Conservation (phyloP, 1,284 basidiomycete species). For the Cryptococcus hybrid region DNA sequence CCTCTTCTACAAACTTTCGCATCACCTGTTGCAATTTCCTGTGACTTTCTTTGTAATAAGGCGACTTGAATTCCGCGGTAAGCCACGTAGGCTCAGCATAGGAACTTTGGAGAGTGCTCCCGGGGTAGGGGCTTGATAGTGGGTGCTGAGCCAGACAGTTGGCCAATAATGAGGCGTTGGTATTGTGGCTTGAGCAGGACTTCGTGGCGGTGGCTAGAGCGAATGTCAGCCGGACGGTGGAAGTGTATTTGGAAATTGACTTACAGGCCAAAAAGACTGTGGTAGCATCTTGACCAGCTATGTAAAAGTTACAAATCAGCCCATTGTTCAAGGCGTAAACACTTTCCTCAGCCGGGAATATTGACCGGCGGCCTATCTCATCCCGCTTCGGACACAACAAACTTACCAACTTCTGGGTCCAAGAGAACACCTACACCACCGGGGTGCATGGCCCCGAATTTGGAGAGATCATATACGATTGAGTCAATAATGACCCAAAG, state of each 20-base stretch:
- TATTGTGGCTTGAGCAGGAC: slow-evolving; percentile 73
- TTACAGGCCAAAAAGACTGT: slow-evolving; percentile 74
- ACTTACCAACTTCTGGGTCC: slow-evolving; percentile 68
- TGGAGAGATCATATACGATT: slow-evolving; percentile 75
- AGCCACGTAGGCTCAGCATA: slow-evolving; percentile 86
- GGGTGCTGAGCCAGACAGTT: slow-evolving; percentile 26
- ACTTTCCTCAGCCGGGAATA: background rate
- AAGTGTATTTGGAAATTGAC: background rate
- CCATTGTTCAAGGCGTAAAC: background rate
- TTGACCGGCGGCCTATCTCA: background rate
- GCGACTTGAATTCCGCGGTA: slow-evolving; percentile 69
- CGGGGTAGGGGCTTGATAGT: slow-evolving; percentile 53
- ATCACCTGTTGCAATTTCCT: slow-evolving; percentile 50
- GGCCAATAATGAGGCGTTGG: slow-evolving; percentile 48
- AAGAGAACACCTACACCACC: slow-evolving; percentile 73
- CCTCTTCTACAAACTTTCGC: slow-evolving; percentile 59
- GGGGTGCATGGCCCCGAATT: slow-evolving; percentile 76
- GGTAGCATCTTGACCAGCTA: slow-evolving; percentile 78
- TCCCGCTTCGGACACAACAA: background rate
- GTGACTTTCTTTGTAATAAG: slow-evolving; percentile 73
- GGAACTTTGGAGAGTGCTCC: slow-evolving; percentile 52
- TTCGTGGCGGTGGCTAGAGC: slow-evolving; percentile 63
- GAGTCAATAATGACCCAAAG: slow-evolving; percentile 81
- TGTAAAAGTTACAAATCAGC: background rate
- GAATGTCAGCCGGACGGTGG: background rate